Evolutionary conservation across 2,329 filamentous ascomycete species (phyloP), one percentile per base, ranked within the genome.

Genomic region (Sphaerostilbella broomeana): DNA sequence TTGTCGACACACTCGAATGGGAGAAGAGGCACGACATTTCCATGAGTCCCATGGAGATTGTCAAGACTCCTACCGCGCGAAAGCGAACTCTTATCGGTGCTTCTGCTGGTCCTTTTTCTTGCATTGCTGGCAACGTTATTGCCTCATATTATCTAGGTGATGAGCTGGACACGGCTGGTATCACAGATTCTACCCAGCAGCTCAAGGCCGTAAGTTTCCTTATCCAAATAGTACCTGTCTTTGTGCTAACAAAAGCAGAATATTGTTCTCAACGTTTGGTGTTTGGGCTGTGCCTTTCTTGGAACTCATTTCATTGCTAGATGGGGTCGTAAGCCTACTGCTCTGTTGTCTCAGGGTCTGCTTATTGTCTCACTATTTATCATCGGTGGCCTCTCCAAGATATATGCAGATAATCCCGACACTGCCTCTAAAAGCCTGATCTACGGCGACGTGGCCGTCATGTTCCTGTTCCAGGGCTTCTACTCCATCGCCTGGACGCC

Each of bases 231-330:
- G 40, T 47, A 31, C 4, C n/a, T 12, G 12, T n/a, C 13, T 25
- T 19, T 25, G 8, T 3, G 11, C 17, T 27, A 12, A 16, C 20
- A 4, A 4, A 2, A n/a, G 4, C 26, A 54, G 52, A 75, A 73
- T 28, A 64, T 75, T 22, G 63, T 72, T 1, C 55, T 75, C n/a
- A 73, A 72, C 41, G 64, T 62, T 3, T 75, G 63, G 62, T 73
- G 67, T 38, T 55, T 75, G 0, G 50, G 55, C 59, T 34, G 59
- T 58, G 5, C 54, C 60, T 44, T 62, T 59, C 6, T 61, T 62
- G 50, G 59, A 58, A 16, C 46, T 61, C 22, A 68, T 69, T 51
- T 12, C 58, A 51, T 21, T 40, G 48, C 12, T 43, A 52, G 12
- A 50, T 50, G 42, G 50, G 53, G 3, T 50, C 41, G 16, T 51